A percentile compares a stretch with the other conserved stretches of the same genome.
Evolutionary conservation across 1,139 yeast species (phyloP).

Genomic region (Candida freyschussii): DNA sequence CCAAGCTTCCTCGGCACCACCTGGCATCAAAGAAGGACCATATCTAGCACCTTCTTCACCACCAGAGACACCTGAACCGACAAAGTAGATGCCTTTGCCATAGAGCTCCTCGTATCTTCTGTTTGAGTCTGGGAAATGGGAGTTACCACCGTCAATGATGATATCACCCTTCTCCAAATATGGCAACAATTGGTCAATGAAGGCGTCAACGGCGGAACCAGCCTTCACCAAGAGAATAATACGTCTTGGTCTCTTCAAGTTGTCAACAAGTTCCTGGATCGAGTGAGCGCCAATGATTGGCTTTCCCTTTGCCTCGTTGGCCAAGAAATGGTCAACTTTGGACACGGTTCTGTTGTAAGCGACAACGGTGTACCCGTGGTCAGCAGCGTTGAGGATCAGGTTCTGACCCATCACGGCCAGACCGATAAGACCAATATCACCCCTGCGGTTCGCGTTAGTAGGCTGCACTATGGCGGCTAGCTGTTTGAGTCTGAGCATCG

Average conservation of each 20-base stretch:
- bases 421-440: conserved; percentile 98
- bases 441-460: conserved; percentile 40
- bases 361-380: conserved; percentile 95
- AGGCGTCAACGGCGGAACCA: conserved; percentile 89
- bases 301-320: conserved; percentile 94
- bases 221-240: conserved; percentile 93
- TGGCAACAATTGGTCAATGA: conserved; percentile 84
- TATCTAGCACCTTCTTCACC: conserved; percentile 99
- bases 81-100: conserved; percentile 83
- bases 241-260: conserved; percentile 97
- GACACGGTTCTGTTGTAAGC: conserved; percentile 97
- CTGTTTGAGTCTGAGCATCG: conserved; percentile 1
- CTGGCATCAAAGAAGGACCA: conserved; percentile 99
- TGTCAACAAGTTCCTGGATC: conserved; percentile 77
- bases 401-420: conserved; percentile 99
- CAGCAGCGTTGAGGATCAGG: conserved; percentile 95
- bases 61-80: conserved; percentile 99
- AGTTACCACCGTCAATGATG: conserved; percentile 99
- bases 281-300: conserved; percentile 95
- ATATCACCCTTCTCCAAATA: conserved; percentile 94
- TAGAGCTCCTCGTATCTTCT: conserved; percentile 92
- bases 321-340: conserved; percentile 91
- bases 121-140: conserved; percentile 98
- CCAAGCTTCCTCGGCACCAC: conserved; percentile 98
- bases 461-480: conserved; percentile 1